Base-by-base conservation (phyloP, 1,284 basidiomycete species). In the Naganishia liquefaciens region DNA sequence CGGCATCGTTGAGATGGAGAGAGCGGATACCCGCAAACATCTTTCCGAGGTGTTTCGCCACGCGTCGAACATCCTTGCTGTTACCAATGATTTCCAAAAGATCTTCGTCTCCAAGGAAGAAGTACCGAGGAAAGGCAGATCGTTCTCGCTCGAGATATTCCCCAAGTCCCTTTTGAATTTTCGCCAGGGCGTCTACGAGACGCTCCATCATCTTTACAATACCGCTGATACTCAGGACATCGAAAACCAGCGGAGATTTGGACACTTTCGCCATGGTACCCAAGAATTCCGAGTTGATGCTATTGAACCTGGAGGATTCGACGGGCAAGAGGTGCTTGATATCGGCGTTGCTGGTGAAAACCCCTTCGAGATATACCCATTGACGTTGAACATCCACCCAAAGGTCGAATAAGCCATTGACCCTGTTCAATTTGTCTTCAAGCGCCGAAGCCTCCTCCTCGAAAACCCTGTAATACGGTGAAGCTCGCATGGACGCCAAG, bases 311-410 rank as follows among this genome's bases (percentile, higher is more conserved):
- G 40, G 92, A 88, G 73, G 88, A 94, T 80, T 99, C 97, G 67
- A 97, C 90, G 0, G 97, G 97, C 7, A 99, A 86, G 21, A 99
- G 87, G 78, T 99, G 96, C 79, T 93, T 98, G 85, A 95, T 97
- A 75, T 97, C 94, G 27, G 93, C 93, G 72, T 93, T 97, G 47
- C 94, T 93, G n/a, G 93, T 92, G 80, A 99, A 99, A 74, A 99
- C 98, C 60, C 96, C 96, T 75, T 99, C 95, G 61, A 99, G 84
- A 75, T 99, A 99, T 0, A 99, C 96, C 96, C 96, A 99, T 81
- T 99, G 96, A 5, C 96, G 87, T 74, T 99, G 97, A 17, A 99
- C 96, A 71, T 99, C 96, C 71, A 98, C 96, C 96, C 96, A 99
- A 43, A 98, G 89, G 77, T 99, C 94, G 75, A 99, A 99, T 17